These are phyloP conservation scores for Diutina neorugosa DNA, from an alignment of 1,139 yeast genomes.

Conservation along the genomic window DNA sequence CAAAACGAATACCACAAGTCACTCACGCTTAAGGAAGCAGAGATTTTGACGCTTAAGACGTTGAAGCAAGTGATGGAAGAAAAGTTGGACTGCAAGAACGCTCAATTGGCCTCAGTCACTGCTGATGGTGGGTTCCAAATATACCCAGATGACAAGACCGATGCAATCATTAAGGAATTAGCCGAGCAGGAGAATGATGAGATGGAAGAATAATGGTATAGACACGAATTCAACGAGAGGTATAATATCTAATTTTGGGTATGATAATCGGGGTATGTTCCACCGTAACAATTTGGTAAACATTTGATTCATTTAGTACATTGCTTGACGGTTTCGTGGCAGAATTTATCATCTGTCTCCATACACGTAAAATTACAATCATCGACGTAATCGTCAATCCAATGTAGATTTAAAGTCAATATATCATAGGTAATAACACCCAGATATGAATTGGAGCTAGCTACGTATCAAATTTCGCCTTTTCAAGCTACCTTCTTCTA, in stretches of 20 bases:
- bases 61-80: slow-evolving; percentile 99
- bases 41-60: slow-evolving; percentile 75
- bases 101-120: slow-evolving; percentile 91
- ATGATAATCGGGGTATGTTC: too few species aligned
- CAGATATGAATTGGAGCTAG: too few species aligned
- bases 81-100: slow-evolving; percentile 88
- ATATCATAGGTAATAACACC: too few species aligned
- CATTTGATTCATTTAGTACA: too few species aligned
- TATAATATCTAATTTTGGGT: background rate
- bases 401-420: too few species aligned
- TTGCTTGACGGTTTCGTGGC: too few species aligned
- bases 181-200: slow-evolving; percentile 51
- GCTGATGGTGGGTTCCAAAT: slow-evolving; percentile 77
- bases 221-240: background rate
- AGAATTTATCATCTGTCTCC: too few species aligned
- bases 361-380: too few species aligned
- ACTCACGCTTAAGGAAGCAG: slow-evolving; percentile 89
- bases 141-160: slow-evolving; percentile 75
- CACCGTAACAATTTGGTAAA: background rate
- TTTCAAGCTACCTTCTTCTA: background rate
- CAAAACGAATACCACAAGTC: slow-evolving; percentile 96
- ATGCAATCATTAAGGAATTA: slow-evolving; percentile 61
- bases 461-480: too few species aligned
- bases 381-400: too few species aligned
- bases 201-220: background rate